These are phyloP conservation scores for Quercus glauca DNA, from an alignment of 306 rosid species.

Conservation along the genomic window DNA sequence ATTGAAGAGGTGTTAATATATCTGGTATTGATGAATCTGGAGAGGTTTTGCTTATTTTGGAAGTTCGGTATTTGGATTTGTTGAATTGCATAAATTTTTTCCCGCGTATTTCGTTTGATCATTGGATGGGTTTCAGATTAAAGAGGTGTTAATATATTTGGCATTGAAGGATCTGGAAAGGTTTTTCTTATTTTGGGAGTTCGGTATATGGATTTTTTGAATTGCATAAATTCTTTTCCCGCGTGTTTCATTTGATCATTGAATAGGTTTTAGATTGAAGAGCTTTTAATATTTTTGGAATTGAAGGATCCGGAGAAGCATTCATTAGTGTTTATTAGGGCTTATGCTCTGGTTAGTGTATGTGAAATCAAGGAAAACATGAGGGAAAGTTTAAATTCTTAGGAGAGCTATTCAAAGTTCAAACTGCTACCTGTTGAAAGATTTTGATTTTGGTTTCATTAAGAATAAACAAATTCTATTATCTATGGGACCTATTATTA, in stretches of 20 bases:
- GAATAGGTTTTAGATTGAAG: neutral
- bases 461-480: no score
- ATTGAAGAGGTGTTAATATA: neutral
- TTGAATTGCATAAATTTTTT: conserved; percentile 15
- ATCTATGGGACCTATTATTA: neutral
- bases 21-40: conserved; percentile 24
- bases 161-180: conserved; percentile 6
- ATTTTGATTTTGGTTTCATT: conserved; percentile 10
- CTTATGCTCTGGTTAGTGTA: conserved; percentile 22
- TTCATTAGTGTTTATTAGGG: conserved; percentile 9
- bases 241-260: conserved; percentile 12
- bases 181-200: conserved; percentile 24
- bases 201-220: conserved; percentile 12
- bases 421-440: neutral
- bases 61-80: conserved; percentile 15
- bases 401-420: conserved; percentile 1
- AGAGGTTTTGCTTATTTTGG: conserved; percentile 23
- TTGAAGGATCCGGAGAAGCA: conserved; percentile 24
- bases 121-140: conserved; percentile 1
- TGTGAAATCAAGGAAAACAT: conserved; percentile 10
- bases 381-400: neutral
- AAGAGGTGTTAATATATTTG: neutral
- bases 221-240: neutral
- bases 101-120: conserved; percentile 8
- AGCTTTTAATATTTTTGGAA: neutral